Conservation (phyloP, 164 flowering plant genomes). For the Chimonanthus salicifolius region DNA sequence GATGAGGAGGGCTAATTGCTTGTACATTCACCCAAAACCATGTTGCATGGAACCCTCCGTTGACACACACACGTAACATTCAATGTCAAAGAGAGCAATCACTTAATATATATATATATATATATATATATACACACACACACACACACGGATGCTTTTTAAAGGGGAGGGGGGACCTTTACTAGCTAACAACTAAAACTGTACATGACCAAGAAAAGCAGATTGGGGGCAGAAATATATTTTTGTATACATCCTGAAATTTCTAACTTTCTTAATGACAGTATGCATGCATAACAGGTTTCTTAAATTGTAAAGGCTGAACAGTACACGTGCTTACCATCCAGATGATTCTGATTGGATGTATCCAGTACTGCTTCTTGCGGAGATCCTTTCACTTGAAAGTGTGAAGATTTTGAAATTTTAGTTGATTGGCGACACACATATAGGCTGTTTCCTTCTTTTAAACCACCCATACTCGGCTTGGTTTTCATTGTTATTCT, state of each 20-base stretch:
- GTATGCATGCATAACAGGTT: background rate
- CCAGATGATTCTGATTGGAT: constrained; percentile 8
- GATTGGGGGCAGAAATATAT: background rate
- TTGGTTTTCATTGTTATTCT: constrained; percentile 29
- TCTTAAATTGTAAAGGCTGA: background rate
- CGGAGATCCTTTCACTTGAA: constrained; percentile 21
- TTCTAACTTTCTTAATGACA: background rate
- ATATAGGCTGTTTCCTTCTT: constrained; percentile 23
- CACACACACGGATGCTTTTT: background rate
- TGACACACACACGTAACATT: no score
- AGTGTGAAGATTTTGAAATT: constrained; percentile 26
- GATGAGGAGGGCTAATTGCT: no score
- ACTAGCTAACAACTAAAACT: background rate
- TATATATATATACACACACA: no score
- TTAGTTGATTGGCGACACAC: constrained; percentile 24
- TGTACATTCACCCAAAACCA: background rate
- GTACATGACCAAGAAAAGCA: constrained; percentile 4
- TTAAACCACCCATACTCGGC: constrained; percentile 10
- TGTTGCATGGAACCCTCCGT: background rate
- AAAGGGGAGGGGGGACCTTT: background rate
- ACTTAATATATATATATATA: no score
- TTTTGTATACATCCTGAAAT: background rate
- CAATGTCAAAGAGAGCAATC: background rate
- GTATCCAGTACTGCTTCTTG: constrained; percentile 14
- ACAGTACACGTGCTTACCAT: constrained; percentile 16